Percentiles rank a stretch among this genome's conserved stretches.
phyloP scores from a whole-genome alignment of 345 rosid species.

The Pistacia atlantica region DNA sequence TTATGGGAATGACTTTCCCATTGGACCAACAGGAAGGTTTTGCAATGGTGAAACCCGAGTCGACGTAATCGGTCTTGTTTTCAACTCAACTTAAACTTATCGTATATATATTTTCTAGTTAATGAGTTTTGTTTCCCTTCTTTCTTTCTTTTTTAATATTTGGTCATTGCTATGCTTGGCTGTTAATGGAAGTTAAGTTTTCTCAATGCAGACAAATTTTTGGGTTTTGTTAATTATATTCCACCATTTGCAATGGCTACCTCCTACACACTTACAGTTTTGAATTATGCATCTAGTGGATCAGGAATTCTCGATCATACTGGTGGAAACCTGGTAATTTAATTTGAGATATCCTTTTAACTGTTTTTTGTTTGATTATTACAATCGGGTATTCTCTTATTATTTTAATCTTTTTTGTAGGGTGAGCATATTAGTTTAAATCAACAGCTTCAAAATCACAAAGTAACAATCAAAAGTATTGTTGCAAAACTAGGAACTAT shows the following conservation, averaged over 20 bases:
- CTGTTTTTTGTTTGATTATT: constrained; percentile 8
- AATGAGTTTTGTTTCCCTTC: no score
- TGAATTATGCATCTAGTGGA: constrained; percentile 60
- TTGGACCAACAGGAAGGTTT: constrained; percentile 35
- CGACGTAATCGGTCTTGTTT: constrained; percentile 26
- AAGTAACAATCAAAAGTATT: background rate
- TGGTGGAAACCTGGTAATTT: constrained; percentile 28
- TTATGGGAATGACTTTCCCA: constrained; percentile 31
- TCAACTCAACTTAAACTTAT: background rate
- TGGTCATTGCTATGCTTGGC: no score
- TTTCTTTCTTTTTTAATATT: no score
- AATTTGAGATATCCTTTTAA: no score
- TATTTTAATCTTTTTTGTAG: constrained; percentile 28
- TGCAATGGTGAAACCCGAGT: constrained; percentile 24
- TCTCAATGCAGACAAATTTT: constrained; percentile 23
- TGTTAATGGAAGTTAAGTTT: no score
- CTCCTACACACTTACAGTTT: constrained; percentile 38
- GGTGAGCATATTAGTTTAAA: constrained; percentile 47
- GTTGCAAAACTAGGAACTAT: background rate
- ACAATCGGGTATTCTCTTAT: no score
- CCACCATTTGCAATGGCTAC: constrained; percentile 26
- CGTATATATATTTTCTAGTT: no score
- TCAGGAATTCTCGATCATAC: constrained; percentile 60
- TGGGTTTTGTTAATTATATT: constrained; percentile 33
- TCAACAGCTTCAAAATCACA: constrained; percentile 37